A percentile compares a stretch with the other conserved stretches of the same genome.
Evolutionary conservation across 83 land plant genomes (phyloP).

Genomic region (Thuja plicata): DNA sequence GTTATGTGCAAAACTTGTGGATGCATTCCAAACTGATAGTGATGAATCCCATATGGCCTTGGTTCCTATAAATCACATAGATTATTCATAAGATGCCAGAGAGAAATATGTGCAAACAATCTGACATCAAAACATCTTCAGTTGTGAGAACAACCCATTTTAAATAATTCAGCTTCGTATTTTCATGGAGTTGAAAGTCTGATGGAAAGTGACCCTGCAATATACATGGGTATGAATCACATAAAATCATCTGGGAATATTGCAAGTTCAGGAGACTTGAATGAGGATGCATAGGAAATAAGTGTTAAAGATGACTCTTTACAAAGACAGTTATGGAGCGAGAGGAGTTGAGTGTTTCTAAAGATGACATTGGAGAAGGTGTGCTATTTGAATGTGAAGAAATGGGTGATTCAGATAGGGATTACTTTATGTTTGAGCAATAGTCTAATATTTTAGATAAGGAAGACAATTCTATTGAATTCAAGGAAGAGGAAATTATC

Average conservation of each 20-base stretch:
- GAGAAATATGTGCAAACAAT: no score
- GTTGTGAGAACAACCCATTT: no score
- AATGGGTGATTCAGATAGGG: slow-evolving; percentile 87
- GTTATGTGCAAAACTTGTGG: no score
- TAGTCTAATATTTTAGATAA: slow-evolving; percentile 21
- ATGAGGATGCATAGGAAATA: slow-evolving; percentile 7
- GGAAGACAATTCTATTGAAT: no score
- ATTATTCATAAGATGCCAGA: no score
- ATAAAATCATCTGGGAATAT: background rate
- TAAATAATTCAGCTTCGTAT: background rate
- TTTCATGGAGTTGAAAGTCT: slow-evolving; percentile 10
- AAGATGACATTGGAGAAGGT: slow-evolving; percentile 63
- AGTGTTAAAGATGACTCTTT: slow-evolving; percentile 34
- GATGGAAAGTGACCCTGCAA: background rate
- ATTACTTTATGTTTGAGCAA: slow-evolving; percentile 34
- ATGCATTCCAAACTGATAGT: no score
- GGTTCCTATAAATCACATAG: no score
- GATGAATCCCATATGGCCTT: no score
- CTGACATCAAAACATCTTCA: no score
- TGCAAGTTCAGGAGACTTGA: background rate
- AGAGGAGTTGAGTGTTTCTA: slow-evolving; percentile 90
- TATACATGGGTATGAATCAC: background rate
- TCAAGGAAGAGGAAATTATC: no score
- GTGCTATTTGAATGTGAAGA: slow-evolving; percentile 91
- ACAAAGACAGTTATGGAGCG: slow-evolving; percentile 80